Conservation (phyloP, 257 asterid species). For the Solanum paucissectum region DNA sequence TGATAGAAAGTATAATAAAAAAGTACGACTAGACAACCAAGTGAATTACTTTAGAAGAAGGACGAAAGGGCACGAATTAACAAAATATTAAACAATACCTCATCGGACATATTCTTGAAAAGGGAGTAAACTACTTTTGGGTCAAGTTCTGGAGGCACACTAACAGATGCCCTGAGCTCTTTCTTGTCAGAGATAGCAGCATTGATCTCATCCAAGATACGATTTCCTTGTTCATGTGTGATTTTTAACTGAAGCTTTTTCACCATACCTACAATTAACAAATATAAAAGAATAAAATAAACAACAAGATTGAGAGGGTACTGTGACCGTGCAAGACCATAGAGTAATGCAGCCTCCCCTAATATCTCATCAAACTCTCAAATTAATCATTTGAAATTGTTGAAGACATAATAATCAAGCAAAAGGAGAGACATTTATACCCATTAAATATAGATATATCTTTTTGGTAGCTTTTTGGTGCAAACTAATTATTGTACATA, state of each 20-base stretch:
- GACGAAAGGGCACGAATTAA: neutral
- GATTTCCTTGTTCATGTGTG: constrained; percentile 45
- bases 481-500: neutral
- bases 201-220: constrained; percentile 29
- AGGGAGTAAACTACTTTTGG: constrained; percentile 51
- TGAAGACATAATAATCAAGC: neutral
- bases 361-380: neutral
- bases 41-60: neutral
- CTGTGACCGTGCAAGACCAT: neutral
- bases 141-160: constrained; percentile 35
- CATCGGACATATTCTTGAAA: constrained; percentile 60
- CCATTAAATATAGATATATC: neutral
- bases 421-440: neutral
- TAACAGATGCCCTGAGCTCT: constrained; percentile 33
- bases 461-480: neutral
- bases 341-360: neutral
- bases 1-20: neutral
- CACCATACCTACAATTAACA: constrained; percentile 55
- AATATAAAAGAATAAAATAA: neutral
- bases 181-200: constrained; percentile 50
- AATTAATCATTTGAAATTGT: neutral
- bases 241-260: constrained; percentile 52
- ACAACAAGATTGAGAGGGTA: neutral
- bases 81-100: constrained; percentile 34
- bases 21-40: neutral